Evolutionary conservation across 1,284 basidiomycete species (phyloP).

Genomic region (Microbotryum lychnidis-dioicae): DNA sequence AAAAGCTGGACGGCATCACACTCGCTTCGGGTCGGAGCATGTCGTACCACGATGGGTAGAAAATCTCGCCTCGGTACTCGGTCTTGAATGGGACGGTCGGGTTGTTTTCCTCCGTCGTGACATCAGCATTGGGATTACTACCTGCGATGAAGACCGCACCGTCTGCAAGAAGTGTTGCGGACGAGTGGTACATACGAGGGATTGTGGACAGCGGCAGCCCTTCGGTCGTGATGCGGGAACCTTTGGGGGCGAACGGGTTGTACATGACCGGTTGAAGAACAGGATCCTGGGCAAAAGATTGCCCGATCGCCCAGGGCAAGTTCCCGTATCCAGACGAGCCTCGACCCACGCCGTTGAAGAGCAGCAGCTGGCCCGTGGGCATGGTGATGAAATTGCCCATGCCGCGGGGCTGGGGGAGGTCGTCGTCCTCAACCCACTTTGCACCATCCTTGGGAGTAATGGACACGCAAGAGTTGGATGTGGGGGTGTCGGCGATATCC

Average conservation of each 20-base stretch:
- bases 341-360: constrained; percentile 47
- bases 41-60: constrained; percentile 49
- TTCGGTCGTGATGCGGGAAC: constrained; percentile 32
- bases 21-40: constrained; percentile 2
- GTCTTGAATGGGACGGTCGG: constrained; percentile 8
- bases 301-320: constrained; percentile 26
- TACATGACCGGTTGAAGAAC: constrained; percentile 39
- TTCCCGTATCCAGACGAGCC: constrained; percentile 50
- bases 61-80: constrained; percentile 22
- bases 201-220: constrained; percentile 60
- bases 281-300: constrained; percentile 37
- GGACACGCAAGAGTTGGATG: constrained; percentile 54
- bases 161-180: constrained; percentile 26
- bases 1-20: constrained; percentile 4
- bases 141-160: constrained; percentile 68
- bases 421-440: not conserved
- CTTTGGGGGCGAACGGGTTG: constrained; percentile 37
- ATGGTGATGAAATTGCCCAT: not conserved
- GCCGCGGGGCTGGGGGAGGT: not conserved
- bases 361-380: not conserved
- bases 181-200: constrained; percentile 65
- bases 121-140: constrained; percentile 60
- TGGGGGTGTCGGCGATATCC: not conserved
- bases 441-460: constrained; percentile 53
- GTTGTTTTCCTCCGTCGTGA: constrained; percentile 3